phyloP scores from a whole-genome alignment of 2,329 filamentous ascomycete species.

The Fusarium sp. region DNA sequence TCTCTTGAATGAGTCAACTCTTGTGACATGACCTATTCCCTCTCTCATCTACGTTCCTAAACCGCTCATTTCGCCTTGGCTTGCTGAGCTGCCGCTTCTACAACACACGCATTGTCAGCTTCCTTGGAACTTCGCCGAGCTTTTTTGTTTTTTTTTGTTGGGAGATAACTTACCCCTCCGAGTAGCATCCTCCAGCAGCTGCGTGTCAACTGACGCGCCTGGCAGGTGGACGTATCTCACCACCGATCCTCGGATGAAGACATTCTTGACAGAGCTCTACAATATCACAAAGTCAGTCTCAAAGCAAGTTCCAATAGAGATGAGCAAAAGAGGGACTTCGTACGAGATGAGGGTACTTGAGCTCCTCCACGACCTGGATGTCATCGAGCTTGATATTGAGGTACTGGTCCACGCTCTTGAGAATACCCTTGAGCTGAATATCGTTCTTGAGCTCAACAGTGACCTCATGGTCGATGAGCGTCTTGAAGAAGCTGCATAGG shows the following conservation, averaged over 20 bases:
- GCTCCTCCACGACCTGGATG: constrained; percentile 91
- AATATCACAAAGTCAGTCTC: constrained; percentile 6
- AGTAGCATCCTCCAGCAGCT: constrained; percentile 90
- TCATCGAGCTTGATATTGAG: constrained; percentile 99
- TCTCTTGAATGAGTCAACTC: constrained; percentile 16
- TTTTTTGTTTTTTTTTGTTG: background rate
- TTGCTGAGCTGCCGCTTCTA: constrained; percentile 72
- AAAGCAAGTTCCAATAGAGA: background rate
- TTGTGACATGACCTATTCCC: constrained; percentile 22
- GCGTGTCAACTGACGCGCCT: constrained; percentile 84
- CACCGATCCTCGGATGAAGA: constrained; percentile 94
- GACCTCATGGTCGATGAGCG: constrained; percentile 95
- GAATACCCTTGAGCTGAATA: constrained; percentile 93
- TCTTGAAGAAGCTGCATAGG: constrained; percentile 90
- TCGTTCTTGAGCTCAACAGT: constrained; percentile 99
- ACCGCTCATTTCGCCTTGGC: constrained; percentile 67
- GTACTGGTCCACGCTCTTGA: constrained; percentile 99
- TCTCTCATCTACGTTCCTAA: constrained; percentile 6
- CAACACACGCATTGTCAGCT: constrained; percentile 24
- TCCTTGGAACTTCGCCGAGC: background rate
- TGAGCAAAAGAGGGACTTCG: constrained; percentile 42
- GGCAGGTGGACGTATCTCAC: constrained; percentile 94
- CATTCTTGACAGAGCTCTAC: constrained; percentile 87
- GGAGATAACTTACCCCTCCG: constrained; percentile 76
- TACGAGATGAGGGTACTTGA: constrained; percentile 96